Conservation (phyloP, 768 basidiomycete species). For the Kwoniella mangroviensis region DNA sequence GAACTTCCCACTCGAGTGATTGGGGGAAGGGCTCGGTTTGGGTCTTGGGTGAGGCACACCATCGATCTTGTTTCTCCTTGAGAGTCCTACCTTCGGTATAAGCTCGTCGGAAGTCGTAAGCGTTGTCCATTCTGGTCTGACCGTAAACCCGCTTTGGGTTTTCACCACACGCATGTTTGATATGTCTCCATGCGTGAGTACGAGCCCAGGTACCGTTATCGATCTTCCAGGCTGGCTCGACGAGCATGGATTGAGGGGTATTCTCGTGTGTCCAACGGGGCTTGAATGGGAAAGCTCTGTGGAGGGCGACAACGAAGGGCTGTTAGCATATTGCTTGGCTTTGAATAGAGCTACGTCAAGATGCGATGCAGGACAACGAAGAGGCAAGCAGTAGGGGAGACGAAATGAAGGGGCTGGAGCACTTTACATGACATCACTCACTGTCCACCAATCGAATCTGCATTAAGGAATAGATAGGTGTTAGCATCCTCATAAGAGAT, state of each 20-base stretch:
- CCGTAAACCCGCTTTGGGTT: slow-evolving; percentile 41
- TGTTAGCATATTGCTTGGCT: too few relatives aligned
- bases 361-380: too few relatives aligned
- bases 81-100: slow-evolving; percentile 72
- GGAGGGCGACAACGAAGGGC: too few relatives aligned
- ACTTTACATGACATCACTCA: neutral
- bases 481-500: neutral
- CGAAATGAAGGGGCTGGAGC: too few relatives aligned
- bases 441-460: slow-evolving; percentile 66
- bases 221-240: slow-evolving; percentile 73
- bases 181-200: slow-evolving; percentile 72
- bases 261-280: slow-evolving; percentile 71
- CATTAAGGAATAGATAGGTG: neutral
- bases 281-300: slow-evolving; percentile 71
- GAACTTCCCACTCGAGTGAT: slow-evolving; percentile 62
- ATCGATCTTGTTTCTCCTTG: slow-evolving; percentile 64
- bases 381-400: too few relatives aligned
- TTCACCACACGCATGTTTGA: slow-evolving; percentile 74
- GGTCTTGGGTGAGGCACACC: slow-evolving; percentile 55
- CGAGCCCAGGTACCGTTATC: slow-evolving; percentile 58
- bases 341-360: too few relatives aligned
- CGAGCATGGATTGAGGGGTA: slow-evolving; percentile 69
- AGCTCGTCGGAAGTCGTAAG: slow-evolving; percentile 73
- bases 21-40: slow-evolving; percentile 66
- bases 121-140: slow-evolving; percentile 72